Percentiles rank a stretch among this genome's conserved stretches.
These are phyloP conservation scores for Leptographium lundbergii DNA, from an alignment of 2,329 filamentous ascomycete species.

Conservation along the genomic window DNA sequence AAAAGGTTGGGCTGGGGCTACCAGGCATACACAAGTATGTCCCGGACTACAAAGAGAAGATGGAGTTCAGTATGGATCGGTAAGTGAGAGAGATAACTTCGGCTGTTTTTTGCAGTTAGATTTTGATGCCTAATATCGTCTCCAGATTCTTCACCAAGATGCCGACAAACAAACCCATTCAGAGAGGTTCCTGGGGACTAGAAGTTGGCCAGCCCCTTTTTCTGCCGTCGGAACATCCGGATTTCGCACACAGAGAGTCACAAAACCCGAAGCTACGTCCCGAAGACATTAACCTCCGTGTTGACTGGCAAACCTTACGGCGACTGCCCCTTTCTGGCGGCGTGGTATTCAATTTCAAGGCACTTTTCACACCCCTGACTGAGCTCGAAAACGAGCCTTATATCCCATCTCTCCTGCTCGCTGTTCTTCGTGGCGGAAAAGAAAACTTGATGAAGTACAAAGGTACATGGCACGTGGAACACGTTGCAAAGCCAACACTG, in stretches of 20 bases:
- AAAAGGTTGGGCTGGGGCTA: constrained; percentile 60
- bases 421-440: constrained; percentile 53
- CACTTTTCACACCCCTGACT: constrained; percentile 61
- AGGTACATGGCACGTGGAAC: constrained; percentile 4
- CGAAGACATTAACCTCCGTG: constrained; percentile 54
- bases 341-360: constrained; percentile 82
- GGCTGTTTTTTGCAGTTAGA: neutral
- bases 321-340: constrained; percentile 63
- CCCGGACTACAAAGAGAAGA: constrained; percentile 77
- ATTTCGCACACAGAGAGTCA: constrained; percentile 23
- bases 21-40: constrained; percentile 61
- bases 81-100: constrained; percentile 28
- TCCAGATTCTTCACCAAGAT: constrained; percentile 36
- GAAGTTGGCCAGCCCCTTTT: constrained; percentile 66
- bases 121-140: neutral
- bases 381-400: constrained; percentile 61
- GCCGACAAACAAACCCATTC: constrained; percentile 61
- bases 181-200: constrained; percentile 74
- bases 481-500: neutral
- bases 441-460: constrained; percentile 9
- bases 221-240: constrained; percentile 38
- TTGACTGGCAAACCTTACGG: constrained; percentile 81
- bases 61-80: constrained; percentile 80
- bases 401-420: constrained; percentile 54
- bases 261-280: constrained; percentile 23